Percentiles rank a stretch among this genome's conserved stretches.
These are phyloP conservation scores for Lasiosphaeria ovina DNA, from an alignment of 495 filamentous ascomycete species.

Conservation along the genomic window DNA sequence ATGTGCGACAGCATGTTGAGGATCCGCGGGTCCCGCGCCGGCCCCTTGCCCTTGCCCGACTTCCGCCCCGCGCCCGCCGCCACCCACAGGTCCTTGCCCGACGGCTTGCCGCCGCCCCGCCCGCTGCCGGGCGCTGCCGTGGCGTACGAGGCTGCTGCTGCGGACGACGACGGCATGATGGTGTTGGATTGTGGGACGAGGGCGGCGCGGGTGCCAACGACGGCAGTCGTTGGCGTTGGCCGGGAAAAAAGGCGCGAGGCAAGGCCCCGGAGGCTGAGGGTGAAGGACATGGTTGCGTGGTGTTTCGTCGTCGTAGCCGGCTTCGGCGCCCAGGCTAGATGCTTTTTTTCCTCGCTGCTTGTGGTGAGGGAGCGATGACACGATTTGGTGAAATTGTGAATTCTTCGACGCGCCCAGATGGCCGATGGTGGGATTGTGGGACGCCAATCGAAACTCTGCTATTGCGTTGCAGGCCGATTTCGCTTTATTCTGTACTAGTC, in stretches of 20 bases:
- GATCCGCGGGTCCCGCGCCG: slow-evolving; percentile 25
- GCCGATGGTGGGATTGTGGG: too few relatives aligned
- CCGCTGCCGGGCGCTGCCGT: neutral
- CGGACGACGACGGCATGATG: slow-evolving; percentile 2
- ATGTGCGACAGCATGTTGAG: slow-evolving; percentile 33
- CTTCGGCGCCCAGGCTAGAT: too few relatives aligned
- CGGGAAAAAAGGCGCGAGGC: slow-evolving; percentile 24
- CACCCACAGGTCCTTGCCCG: slow-evolving; percentile 1
- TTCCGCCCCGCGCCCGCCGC: neutral
- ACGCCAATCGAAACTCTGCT: too few relatives aligned
- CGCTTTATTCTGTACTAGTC: too few relatives aligned
- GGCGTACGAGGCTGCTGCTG: neutral
- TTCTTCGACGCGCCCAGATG: too few relatives aligned
- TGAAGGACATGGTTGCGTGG: slow-evolving; percentile 22
- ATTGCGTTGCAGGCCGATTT: too few relatives aligned
- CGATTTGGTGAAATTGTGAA: too few relatives aligned
- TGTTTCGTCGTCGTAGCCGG: neutral
- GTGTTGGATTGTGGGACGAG: slow-evolving; percentile 3
- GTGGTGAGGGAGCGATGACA: too few relatives aligned
- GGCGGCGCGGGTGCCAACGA: slow-evolving; percentile 12
- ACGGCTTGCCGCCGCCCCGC: neutral
- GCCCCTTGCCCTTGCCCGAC: slow-evolving; percentile 29
- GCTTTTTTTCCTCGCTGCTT: neutral
- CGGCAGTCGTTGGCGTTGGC: slow-evolving; percentile 3
- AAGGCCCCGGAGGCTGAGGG: slow-evolving; percentile 28